These are phyloP conservation scores for Daldinia decipiens DNA, from an alignment of 495 filamentous ascomycete genomes.

Conservation along the genomic window DNA sequence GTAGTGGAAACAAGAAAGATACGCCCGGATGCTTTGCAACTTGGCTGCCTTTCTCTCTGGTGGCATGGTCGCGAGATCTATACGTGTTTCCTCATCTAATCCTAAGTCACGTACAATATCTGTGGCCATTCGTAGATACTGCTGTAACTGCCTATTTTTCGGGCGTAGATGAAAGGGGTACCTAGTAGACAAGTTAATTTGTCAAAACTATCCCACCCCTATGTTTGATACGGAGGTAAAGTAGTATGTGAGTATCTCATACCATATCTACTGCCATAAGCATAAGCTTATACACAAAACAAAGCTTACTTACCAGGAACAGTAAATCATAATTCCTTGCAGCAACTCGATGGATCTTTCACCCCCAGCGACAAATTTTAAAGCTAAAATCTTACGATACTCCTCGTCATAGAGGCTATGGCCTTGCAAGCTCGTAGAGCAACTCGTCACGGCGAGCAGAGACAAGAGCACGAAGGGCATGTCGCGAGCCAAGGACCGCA, in stretches of 20 bases:
- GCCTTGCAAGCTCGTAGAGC: conserved; percentile 55
- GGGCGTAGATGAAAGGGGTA: conserved; percentile 62
- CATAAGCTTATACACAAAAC: not conserved
- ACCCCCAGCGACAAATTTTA: conserved; percentile 61
- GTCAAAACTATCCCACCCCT: not conserved
- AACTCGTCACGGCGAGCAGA: conserved; percentile 57
- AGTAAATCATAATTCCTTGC: conserved; percentile 58
- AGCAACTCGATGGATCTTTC: conserved; percentile 58
- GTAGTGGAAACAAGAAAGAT: conserved; percentile 53
- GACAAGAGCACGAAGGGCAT: conserved; percentile 58
- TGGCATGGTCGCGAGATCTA: conserved; percentile 17
- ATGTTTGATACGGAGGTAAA: not conserved
- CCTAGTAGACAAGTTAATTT: conserved; percentile 40
- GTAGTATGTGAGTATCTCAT: not conserved
- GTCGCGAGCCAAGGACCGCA: conserved; percentile 50
- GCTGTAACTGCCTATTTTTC: conserved; percentile 54
- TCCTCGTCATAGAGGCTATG: conserved; percentile 61
- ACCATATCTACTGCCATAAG: not conserved
- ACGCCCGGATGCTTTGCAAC: conserved; percentile 53
- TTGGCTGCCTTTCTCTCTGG: conserved; percentile 32
- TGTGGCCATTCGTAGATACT: conserved; percentile 59
- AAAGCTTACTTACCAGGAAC: conserved; percentile 54
- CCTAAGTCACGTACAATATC: conserved; percentile 59
- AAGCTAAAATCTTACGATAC: conserved; percentile 58
- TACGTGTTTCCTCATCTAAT: conserved; percentile 50